A percentile compares a stretch with the other conserved stretches of the same genome.
Conservation (phyloP, 805 yeast species). For the Candida easanensis region DNA sequence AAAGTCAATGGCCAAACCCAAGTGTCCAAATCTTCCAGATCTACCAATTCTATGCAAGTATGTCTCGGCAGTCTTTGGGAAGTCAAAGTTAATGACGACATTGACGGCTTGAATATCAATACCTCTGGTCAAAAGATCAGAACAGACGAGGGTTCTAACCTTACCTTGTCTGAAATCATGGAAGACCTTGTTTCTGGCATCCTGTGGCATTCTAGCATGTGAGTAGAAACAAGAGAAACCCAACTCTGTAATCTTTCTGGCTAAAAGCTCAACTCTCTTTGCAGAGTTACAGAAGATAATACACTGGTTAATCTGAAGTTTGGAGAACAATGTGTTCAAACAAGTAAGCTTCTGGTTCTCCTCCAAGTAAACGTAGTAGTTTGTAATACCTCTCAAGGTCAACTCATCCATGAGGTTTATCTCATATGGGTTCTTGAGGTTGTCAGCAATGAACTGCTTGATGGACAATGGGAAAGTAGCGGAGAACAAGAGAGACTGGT, state of each 20-base stretch:
- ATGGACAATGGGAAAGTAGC: constrained; percentile 97
- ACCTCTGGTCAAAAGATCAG: constrained; percentile 96
- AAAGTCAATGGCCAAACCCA: constrained; percentile 94
- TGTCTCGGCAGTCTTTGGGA: constrained; percentile 97
- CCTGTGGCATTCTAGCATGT: constrained; percentile 97
- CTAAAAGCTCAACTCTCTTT: constrained; percentile 90
- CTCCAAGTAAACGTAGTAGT: constrained; percentile 97
- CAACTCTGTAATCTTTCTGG: constrained; percentile 92
- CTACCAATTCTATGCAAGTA: constrained; percentile 98
- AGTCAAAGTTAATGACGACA: constrained; percentile 96
- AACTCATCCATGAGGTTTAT: constrained; percentile 97
- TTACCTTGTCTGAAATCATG: constrained; percentile 98
- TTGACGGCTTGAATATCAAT: constrained; percentile 98
- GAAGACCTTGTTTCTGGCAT: constrained; percentile 95
- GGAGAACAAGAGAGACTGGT: constrained; percentile 84
- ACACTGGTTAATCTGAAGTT: constrained; percentile 92
- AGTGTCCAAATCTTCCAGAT: constrained; percentile 97
- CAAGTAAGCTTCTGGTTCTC: constrained; percentile 96
- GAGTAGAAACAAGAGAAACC: constrained; percentile 96
- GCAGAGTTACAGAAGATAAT: constrained; percentile 97
- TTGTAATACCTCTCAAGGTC: constrained; percentile 93
- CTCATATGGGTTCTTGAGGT: constrained; percentile 88
- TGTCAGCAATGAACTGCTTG: constrained; percentile 87
- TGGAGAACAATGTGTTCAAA: constrained; percentile 89
- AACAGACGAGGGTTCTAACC: constrained; percentile 94